Evolutionary conservation across 225 moss, liverwort and hornwort genomes (phyloP), one percentile per base, ranked within the genome.

Genomic region (Ulota crispa): DNA sequence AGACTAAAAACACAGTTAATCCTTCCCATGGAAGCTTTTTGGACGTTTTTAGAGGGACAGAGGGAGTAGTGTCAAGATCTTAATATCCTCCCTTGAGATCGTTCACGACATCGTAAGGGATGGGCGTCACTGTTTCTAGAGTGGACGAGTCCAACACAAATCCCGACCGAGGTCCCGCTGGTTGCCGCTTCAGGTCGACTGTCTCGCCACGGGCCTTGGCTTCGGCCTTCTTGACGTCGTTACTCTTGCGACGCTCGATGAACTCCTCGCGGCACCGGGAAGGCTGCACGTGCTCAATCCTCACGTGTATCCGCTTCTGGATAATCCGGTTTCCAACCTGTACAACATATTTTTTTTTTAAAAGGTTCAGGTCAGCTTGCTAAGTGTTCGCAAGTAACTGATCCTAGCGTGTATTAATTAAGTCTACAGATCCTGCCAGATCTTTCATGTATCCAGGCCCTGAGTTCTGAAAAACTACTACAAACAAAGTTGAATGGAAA

Each of bases 241-340:
- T 80, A 63, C 80, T 72, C 80, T 72, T 80, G 72, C 80, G 72
- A 63, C 72, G 80, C 72, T 63, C 80, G 26, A 80, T 4, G 52
- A 80, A 80, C 80, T 80, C 80, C 71, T 80, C 80, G 37, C 64
- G 72, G 72, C 72, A 72, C 20, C 80, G 80, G 36, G 80, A 80
- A 34, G 71, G 72, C 52, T 50, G 50, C 50, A 50, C 16, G 18
- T 50, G 50, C 50, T 18, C 50, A 50, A 50, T 50, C 18, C 50
- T 50, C 50, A 50, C 50, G 5, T 50, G 50, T 50, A 50, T 18
- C 19, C 63, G 80, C 71, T 80, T 80, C 50, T 32, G 73, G 6
- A 73, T 73, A 9, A 81, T 81, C 16, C 65, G 64, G 65, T 81
- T 66, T 28, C 81, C 73, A 54, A 73, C 65, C 41, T 73, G 64